Conservation (phyloP, 2,329 filamentous ascomycete species). For the Claviceps fusiformis region DNA sequence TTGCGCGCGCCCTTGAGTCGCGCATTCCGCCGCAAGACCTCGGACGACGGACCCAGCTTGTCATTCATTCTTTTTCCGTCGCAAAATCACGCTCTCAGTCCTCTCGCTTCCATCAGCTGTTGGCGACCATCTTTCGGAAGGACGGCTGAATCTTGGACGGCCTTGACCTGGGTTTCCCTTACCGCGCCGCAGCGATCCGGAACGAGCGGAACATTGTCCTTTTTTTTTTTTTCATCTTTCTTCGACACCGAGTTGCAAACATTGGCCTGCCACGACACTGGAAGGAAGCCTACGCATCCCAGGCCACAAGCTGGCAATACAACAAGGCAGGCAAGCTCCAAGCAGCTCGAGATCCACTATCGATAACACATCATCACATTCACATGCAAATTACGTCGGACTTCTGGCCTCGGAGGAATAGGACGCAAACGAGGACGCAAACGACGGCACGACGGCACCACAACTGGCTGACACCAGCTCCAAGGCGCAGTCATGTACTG, state of each 20-base stretch:
- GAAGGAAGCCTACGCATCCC: too few species aligned
- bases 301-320: too few species aligned
- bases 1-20: background rate
- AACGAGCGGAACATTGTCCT: background rate
- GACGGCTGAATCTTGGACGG: too few species aligned
- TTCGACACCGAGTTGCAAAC: background rate
- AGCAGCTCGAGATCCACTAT: too few species aligned
- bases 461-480: background rate
- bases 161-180: too few species aligned
- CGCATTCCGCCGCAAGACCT: too few species aligned
- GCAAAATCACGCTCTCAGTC: background rate
- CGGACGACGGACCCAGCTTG: background rate
- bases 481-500: conserved; percentile 26
- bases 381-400: background rate
- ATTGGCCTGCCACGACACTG: background rate
- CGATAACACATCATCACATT: background rate
- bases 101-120: background rate
- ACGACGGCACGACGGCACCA: background rate
- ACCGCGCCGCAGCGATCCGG: too few species aligned
- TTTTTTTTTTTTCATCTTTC: background rate
- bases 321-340: too few species aligned
- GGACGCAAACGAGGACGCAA: background rate
- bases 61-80: background rate
- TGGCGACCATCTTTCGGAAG: too few species aligned
- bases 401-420: background rate